Evolutionary conservation across 2,329 filamentous ascomycete species (phyloP).

Genomic region (Didymella keratinophila): DNA sequence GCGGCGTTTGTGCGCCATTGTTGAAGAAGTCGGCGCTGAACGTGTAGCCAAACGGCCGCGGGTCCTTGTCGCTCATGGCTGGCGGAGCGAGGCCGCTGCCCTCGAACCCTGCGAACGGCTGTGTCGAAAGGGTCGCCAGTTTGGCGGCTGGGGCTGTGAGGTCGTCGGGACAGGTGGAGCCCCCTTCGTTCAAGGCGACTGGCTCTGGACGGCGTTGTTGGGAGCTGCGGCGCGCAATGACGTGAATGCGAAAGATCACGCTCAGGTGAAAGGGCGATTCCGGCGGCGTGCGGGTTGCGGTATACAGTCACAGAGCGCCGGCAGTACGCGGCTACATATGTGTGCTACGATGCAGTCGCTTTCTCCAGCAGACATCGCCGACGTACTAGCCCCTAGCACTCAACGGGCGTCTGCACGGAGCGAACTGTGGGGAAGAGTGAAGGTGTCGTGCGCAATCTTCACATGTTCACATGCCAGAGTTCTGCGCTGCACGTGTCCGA

Average conservation of each 20-base stretch:
- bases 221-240: neutral
- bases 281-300: slow-evolving; percentile 1
- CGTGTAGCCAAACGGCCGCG: slow-evolving; percentile 48
- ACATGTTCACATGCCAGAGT: slow-evolving; percentile 17
- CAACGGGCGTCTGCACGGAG: slow-evolving; percentile 2
- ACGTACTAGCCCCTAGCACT: slow-evolving; percentile 11
- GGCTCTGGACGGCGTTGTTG: neutral
- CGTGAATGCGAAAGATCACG: neutral
- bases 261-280: slow-evolving; percentile 6
- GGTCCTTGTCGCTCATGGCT: slow-evolving; percentile 47
- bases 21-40: slow-evolving; percentile 39
- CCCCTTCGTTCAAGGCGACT: too few species aligned
- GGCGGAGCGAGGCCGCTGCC: slow-evolving; percentile 35
- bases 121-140: slow-evolving; percentile 40
- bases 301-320: neutral
- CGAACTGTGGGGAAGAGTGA: slow-evolving; percentile 1
- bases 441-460: slow-evolving; percentile 5
- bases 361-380: slow-evolving; percentile 22
- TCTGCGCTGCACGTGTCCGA: slow-evolving; percentile 18
- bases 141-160: too few species aligned
- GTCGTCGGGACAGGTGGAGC: too few species aligned
- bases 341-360: slow-evolving; percentile 23
- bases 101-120: slow-evolving; percentile 30
- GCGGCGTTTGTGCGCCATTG: slow-evolving; percentile 20
- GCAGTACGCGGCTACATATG: slow-evolving; percentile 13